Conservation (phyloP, 75 land plant species). For the Gnetum montanum region DNA sequence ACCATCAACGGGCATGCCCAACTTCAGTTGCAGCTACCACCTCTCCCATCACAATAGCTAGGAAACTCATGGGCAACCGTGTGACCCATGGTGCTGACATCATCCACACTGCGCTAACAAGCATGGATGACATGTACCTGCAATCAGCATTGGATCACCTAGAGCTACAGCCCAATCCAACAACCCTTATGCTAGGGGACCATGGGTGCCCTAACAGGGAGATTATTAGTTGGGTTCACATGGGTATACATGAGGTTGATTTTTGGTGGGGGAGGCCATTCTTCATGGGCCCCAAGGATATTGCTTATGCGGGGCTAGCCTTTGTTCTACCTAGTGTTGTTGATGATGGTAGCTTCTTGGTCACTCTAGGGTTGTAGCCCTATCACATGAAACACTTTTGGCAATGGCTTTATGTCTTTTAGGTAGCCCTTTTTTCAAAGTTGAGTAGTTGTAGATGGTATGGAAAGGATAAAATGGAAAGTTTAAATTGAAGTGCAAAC, state of each 20-base stretch:
- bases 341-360: conserved; percentile 31
- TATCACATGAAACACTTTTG: too few species aligned
- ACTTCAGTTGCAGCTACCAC: conserved; percentile 29
- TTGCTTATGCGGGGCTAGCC: conserved; percentile 34
- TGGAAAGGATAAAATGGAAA: too few species aligned
- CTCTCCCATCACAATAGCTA: conserved; percentile 29
- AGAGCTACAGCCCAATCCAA: conserved; percentile 41
- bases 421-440: too few species aligned
- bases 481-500: too few species aligned
- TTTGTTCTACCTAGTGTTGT: conserved; percentile 38
- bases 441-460: too few species aligned
- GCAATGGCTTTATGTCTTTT: too few species aligned
- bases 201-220: conserved; percentile 49
- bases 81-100: conserved; percentile 14
- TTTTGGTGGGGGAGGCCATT: conserved; percentile 73
- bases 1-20: conserved; percentile 37
- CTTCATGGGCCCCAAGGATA: conserved; percentile 42
- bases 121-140: conserved; percentile 30
- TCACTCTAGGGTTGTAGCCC: too few species aligned
- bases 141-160: conserved; percentile 37
- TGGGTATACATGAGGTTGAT: conserved; percentile 62
- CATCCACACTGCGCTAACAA: conserved; percentile 19
- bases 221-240: conserved; percentile 47
- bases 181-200: conserved; percentile 37
- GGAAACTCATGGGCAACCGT: conserved; percentile 21